Evolutionary conservation across 306 rosid genomes (phyloP), one percentile per base, ranked within the genome.

Genomic region (Lathyrus sativus): DNA sequence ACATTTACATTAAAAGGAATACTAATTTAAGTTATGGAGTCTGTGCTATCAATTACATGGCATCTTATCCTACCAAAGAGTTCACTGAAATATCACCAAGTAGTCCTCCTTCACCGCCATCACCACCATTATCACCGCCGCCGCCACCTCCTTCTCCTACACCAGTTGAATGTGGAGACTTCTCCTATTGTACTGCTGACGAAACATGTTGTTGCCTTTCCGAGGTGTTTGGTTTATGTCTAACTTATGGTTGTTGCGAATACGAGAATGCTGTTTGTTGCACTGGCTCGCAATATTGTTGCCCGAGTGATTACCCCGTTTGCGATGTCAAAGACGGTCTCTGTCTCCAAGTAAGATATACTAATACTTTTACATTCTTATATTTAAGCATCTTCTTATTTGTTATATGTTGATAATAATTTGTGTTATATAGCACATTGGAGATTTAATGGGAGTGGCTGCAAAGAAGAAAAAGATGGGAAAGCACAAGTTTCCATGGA

Each of bases 41-140:
- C 0, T 90, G 96, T 77, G 91, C 91, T 37, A 83, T 90, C 35
- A 84, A 85, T 60, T 83, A 78, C 76, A 80, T 78, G 91, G 91
- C 90, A 35, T 90, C 96, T 24, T 84, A 85, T 76, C 96, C 95
- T 22, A 90, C 95, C 62, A 85, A 85, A 70, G 85, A 85, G 71
- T 46, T 85, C 55, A 71, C 83, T 62, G 76, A 95, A 50, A 79
- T 89, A 41, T 87, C 95, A 17, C 95, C 95, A 72, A 53, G 44
- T 1, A 33, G 80, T 26, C 82, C 91, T n/a, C 86, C 87, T 3
- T 70, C 88, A 0, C 86, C 87, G 26, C 80, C 83, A 19, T 1
- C 82, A 2, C 67, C 78, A 0, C 45, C 88, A 1, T 24, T 2
- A 24, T 68, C 75, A 0, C 66, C 80, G 0, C 78, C 86, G 0